Evolutionary conservation across 2,329 filamentous ascomycete genomes (phyloP).

Genomic region (Penicillium sp.): DNA sequence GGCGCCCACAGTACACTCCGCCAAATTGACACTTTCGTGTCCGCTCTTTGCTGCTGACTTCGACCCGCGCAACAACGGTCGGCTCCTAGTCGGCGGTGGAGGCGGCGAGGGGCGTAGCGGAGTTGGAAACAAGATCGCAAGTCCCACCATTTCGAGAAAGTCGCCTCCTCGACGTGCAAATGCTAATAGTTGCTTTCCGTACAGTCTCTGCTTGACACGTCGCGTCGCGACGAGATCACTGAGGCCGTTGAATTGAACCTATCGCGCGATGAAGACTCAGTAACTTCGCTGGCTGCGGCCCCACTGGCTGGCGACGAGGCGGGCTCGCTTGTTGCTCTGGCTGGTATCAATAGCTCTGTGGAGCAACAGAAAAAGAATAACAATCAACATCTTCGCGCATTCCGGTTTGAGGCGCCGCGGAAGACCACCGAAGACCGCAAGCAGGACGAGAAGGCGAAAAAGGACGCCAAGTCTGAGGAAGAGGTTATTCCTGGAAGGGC

Average conservation of each 20-base stretch:
- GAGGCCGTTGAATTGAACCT: constrained; percentile 71
- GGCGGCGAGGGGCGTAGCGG: constrained; percentile 79
- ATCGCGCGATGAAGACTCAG: constrained; percentile 81
- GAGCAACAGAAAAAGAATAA: constrained; percentile 69
- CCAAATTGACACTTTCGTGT: constrained; percentile 70
- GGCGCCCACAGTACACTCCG: constrained; percentile 42
- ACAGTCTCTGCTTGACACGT: constrained; percentile 70
- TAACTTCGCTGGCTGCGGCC: constrained; percentile 75
- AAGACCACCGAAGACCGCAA: constrained; percentile 27
- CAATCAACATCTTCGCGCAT: constrained; percentile 80
- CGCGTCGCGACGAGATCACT: constrained; percentile 60
- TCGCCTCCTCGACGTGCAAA: background rate
- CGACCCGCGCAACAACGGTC: constrained; percentile 72
- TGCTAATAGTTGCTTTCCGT: constrained; percentile 2
- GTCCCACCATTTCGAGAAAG: constrained; percentile 29
- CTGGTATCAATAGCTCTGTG: constrained; percentile 80
- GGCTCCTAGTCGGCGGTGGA: constrained; percentile 79
- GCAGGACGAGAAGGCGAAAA: constrained; percentile 17
- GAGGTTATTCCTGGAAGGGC: constrained; percentile 33
- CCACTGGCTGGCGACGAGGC: constrained; percentile 49
- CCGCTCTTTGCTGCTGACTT: constrained; percentile 87
- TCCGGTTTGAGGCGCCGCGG: constrained; percentile 58
- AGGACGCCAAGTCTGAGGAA: constrained; percentile 6
- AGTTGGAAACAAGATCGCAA: constrained; percentile 81
- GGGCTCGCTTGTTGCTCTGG: constrained; percentile 55